Evolutionary conservation across 148 eudicot species (phyloP), one percentile per base, ranked within the genome.

Genomic region (Diospyros kaki): DNA sequence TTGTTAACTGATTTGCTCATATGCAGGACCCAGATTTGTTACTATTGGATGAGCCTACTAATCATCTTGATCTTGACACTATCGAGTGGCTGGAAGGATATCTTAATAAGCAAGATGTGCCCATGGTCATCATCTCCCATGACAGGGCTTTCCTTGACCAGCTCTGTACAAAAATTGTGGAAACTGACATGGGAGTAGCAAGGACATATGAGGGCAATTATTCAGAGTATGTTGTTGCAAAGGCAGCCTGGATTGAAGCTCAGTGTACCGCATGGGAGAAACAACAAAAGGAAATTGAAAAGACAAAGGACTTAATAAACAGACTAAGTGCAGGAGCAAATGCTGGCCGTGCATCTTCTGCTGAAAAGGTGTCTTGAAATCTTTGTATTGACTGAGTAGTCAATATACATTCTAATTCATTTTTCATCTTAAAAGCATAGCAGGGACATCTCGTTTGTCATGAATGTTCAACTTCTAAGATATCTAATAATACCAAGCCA

Each of bases 81-180:
- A 93, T 93, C 66, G 94, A 91, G 85, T 95, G 99, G 99, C 89
- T 95, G 68, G 99, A 93, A 86, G 89, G 74, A 79, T 95, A 95
- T 79, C 94, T 95, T 66, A 76, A 80, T 55, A 84, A 82, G 86
- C 80, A 91, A 80, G 88, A 88, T 66, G 94, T 95, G 58, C 97
- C 99, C 6, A 91, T 93, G 97, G 97, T 95, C 71, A 93, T 95
- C 77, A 93, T 95, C 82, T 95, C 99, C 78, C 99, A 92, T 60
- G 99, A 95, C 79, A 84, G 99, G 74, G 99, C 99, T 81, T 95
- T 95, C 86, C 98, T 93, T 78, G 99, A 95, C 79, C 97, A 91
- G 84, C 89, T 95, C 58, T 95, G 99, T 77, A 93, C 94, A 48
- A 95, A 95, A 86, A 93, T 95, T 72, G 99, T 95, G 76, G 98